Conservation (phyloP, 768 basidiomycete genomes). For the Erythrobasidium yunnanense region DNA sequence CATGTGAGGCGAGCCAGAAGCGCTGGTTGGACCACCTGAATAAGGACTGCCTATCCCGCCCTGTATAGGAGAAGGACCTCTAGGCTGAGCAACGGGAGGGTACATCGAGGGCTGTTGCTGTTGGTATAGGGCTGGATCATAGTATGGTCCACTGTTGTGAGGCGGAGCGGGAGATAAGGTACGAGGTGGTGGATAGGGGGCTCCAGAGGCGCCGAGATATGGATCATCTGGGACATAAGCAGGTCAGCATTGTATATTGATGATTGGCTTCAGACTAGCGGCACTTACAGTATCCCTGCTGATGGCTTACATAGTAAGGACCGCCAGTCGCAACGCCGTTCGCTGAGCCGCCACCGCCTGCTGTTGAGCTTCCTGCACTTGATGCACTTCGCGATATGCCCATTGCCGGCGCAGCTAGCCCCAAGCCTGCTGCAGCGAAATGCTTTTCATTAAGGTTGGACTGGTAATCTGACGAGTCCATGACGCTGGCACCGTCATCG, state of each 20-base stretch:
- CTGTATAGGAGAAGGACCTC: neutral
- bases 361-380: conserved; percentile 11
- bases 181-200: conserved; percentile 20
- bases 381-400: conserved; percentile 4
- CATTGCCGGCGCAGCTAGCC: neutral
- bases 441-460: conserved; percentile 4
- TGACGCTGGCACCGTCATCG: conserved; percentile 24
- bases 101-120: neutral
- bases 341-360: conserved; percentile 16
- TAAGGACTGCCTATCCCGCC: too few relatives aligned
- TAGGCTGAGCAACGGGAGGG: neutral
- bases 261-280: too few relatives aligned
- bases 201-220: conserved; percentile 26
- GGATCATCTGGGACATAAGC: conserved; percentile 27
- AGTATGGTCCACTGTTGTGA: neutral
- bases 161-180: conserved; percentile 8
- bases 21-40: too few relatives aligned
- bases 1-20: too few relatives aligned
- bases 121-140: conserved; percentile 3
- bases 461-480: neutral
- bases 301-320: too few relatives aligned
- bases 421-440: neutral
- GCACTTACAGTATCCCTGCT: conserved; percentile 22
- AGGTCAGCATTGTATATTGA: neutral
- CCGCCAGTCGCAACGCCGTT: too few relatives aligned